These are phyloP conservation scores for Wickerhamomyces chaumierensis DNA, from an alignment of 805 yeast genomes.

Conservation along the genomic window DNA sequence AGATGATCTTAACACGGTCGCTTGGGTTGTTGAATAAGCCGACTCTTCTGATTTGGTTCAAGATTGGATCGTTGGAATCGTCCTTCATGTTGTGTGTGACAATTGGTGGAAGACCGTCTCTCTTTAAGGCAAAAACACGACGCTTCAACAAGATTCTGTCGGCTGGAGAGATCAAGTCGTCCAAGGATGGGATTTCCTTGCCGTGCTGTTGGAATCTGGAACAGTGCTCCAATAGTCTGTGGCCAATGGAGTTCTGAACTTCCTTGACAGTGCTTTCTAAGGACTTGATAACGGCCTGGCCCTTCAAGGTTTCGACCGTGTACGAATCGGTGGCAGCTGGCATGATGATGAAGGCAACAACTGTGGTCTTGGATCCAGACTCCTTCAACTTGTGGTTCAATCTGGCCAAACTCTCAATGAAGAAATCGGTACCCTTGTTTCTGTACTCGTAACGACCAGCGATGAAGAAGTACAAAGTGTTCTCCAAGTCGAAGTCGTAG, in stretches of 20 bases:
- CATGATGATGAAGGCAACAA: slow-evolving; percentile 96
- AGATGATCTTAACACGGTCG: slow-evolving; percentile 88
- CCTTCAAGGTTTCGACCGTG: slow-evolving; percentile 90
- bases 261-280: slow-evolving; percentile 82
- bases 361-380: slow-evolving; percentile 76
- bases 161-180: slow-evolving; percentile 73
- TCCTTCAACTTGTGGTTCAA: slow-evolving; percentile 80
- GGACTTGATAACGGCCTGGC: slow-evolving; percentile 92
- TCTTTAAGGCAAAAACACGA: slow-evolving; percentile 84
- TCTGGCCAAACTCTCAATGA: slow-evolving; percentile 85
- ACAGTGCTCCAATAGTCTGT: slow-evolving; percentile 82
- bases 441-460: slow-evolving; percentile 96
- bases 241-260: slow-evolving; percentile 78
- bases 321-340: slow-evolving; percentile 92
- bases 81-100: slow-evolving; percentile 96
- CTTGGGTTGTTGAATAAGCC: slow-evolving; percentile 80
- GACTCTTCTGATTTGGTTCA: slow-evolving; percentile 85
- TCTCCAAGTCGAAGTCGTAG: slow-evolving; percentile 87
- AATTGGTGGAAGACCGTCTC: slow-evolving; percentile 85
- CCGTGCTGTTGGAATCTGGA: slow-evolving; percentile 52
- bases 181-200: slow-evolving; percentile 63
- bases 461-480: slow-evolving; percentile 88
- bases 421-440: slow-evolving; percentile 94
- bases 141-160: slow-evolving; percentile 85
- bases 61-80: slow-evolving; percentile 81